Base-by-base conservation (phyloP, 176 grass and related monocot species). In the Calamus simplicifolius region DNA sequence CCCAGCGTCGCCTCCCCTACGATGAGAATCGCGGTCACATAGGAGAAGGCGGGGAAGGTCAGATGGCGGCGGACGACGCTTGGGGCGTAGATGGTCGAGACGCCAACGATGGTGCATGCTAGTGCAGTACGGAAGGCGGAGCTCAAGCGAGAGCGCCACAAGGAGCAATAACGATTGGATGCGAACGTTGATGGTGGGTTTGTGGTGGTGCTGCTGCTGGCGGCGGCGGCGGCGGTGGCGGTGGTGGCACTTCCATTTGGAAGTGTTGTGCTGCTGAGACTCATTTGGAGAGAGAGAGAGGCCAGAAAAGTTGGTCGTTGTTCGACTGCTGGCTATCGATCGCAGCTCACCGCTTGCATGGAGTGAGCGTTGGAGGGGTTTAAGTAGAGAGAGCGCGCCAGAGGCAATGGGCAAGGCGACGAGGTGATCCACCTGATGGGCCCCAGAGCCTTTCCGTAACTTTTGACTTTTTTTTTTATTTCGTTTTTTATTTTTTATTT, bases 21-120 rank as follows among this genome's bases (percentile, higher is more conserved):
- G 57, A 83, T 52, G 61, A 95, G 77, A 29, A 85, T 77, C 14
- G 89, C 74, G 12, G 70, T 68, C 0, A 95, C 89, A 13, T 95
- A 86, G 50, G 89, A 85, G 67, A 95, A 89, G 38, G 89, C 89
- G 0, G 89, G 89, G 57, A 83, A 95, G 25, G 72, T 77, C 55
- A 89, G 56, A 57, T 82, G 79, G 6, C 58, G 53, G 13, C 73
- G 66, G 27, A 85, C 17, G 3, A 26, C 27, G 0, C 63, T 25
- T 13, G 89, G 82, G 1, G 50, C 57, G 43, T 89, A 80, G 6
- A 85, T 59, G n/a, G 85, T 82, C 13, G 77, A 53, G 6, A 81
- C 57, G 60, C 85, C 85, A 16, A 86, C 69, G 51, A 89, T 71
- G 53, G 75, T 56, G 73, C 75, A 89, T 10, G 85, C 89, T 25